Percentiles rank a stretch among this genome's conserved stretches.
phyloP scores from a whole-genome alignment of 805 yeast species.

The Ogataea corticis region DNA sequence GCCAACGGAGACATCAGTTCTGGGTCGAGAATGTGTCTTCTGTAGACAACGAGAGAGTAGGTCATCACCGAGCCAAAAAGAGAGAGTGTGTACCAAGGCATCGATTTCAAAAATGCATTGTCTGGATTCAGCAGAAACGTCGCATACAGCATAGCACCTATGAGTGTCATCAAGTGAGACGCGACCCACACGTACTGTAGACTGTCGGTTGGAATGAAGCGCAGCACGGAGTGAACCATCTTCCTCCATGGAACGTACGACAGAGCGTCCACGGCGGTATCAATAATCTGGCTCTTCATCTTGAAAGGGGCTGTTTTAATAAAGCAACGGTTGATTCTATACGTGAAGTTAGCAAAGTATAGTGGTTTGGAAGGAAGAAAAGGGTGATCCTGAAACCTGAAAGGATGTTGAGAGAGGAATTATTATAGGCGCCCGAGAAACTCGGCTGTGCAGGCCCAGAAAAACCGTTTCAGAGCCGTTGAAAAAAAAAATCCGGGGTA shows the following conservation, averaged over 20 bases:
- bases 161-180: constrained; percentile 23
- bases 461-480: too few species aligned
- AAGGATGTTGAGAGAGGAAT: background rate
- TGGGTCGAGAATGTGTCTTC: constrained; percentile 25
- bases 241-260: constrained; percentile 17
- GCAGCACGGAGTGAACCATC: background rate
- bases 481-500: too few species aligned
- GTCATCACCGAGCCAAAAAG: constrained; percentile 30
- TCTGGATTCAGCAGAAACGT: constrained; percentile 10
- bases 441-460: too few species aligned
- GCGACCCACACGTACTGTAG: constrained; percentile 24
- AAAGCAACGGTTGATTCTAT: background rate
- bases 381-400: background rate
- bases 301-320: background rate
- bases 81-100: constrained; percentile 24
- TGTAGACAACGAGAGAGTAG: constrained; percentile 32
- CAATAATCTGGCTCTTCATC: constrained; percentile 21
- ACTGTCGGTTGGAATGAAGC: constrained; percentile 17
- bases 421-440: background rate
- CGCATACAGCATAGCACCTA: constrained; percentile 20
- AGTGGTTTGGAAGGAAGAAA: background rate
- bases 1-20: constrained; percentile 8
- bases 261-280: constrained; percentile 6
- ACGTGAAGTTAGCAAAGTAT: background rate
- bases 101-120: constrained; percentile 6